Evolutionary conservation across 2,329 filamentous ascomycete genomes (phyloP).

Genomic region (Botrytis hyacinthi): DNA sequence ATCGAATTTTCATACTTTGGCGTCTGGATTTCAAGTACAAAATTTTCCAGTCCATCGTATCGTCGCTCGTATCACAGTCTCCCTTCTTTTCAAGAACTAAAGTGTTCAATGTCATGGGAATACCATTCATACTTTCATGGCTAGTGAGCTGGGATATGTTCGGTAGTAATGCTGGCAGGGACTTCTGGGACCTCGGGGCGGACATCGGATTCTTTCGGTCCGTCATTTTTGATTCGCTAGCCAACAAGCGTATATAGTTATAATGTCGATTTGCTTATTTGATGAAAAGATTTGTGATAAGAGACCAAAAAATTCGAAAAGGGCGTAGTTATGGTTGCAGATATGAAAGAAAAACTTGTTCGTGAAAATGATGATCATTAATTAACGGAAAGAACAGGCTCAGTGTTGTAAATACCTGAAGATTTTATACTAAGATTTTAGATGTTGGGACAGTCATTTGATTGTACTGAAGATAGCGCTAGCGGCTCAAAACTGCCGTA

Average conservation of each 20-base stretch:
- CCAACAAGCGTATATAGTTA: neutral
- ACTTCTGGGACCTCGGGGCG: neutral
- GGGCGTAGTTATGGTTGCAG: neutral
- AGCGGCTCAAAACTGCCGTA: neutral
- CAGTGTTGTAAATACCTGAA: neutral
- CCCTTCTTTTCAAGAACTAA: neutral
- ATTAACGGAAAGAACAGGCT: neutral
- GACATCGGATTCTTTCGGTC: neutral
- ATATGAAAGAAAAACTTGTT: neutral
- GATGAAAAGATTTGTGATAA: accelerated
- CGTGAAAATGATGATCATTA: too few relatives aligned
- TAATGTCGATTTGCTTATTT: neutral
- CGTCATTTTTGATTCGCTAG: too few relatives aligned
- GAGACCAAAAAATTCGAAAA: neutral
- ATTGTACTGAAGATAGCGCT: neutral
- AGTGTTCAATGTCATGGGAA: neutral
- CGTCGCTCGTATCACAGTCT: too few relatives aligned
- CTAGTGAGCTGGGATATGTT: neutral
- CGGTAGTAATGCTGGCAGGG: too few relatives aligned
- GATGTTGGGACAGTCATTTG: neutral
- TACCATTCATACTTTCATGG: neutral
- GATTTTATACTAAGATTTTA: neutral
- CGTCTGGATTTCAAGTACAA: neutral
- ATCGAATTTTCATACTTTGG: neutral
- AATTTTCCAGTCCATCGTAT: neutral